phyloP scores from a whole-genome alignment of 352 stramenopile species.

The Pythium aquatile region DNA sequence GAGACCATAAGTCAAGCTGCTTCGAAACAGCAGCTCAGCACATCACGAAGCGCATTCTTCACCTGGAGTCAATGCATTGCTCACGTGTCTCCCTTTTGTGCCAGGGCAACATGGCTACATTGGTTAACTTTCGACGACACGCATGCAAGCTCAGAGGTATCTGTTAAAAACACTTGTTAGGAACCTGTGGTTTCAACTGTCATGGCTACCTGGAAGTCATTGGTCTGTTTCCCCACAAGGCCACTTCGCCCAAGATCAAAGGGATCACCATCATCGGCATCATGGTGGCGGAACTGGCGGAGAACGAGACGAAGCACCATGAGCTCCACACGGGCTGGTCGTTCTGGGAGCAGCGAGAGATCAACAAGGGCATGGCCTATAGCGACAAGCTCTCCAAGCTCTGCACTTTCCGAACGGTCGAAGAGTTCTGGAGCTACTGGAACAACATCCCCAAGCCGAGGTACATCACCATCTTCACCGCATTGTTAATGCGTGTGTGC shows the following conservation, averaged over 20 bases:
- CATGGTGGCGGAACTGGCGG: slow-evolving; percentile 23
- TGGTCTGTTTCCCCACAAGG: not conserved
- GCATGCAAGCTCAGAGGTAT: no score
- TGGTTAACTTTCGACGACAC: not conserved
- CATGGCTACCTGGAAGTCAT: slow-evolving; percentile 19
- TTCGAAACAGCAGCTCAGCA: not conserved
- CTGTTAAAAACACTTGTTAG: not conserved
- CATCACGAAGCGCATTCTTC: not conserved
- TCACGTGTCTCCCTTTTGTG: not conserved
- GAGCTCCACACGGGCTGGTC: slow-evolving; percentile 80
- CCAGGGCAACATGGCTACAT: not conserved
- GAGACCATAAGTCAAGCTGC: not conserved
- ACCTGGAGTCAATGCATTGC: no score
- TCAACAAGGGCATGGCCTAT: slow-evolving; percentile 79
- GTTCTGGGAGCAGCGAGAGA: slow-evolving; percentile 85
- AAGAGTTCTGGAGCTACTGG: slow-evolving; percentile 92
- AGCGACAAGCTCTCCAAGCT: slow-evolving; percentile 87
- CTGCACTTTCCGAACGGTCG: slow-evolving; percentile 81
- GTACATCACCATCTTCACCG: slow-evolving; percentile 20
- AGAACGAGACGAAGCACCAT: slow-evolving; percentile 59
- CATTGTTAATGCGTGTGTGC: not conserved
- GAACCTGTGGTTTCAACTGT: not conserved
- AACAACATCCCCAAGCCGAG: slow-evolving; percentile 90
- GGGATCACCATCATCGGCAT: slow-evolving; percentile 7
- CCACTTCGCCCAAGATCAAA: slow-evolving; percentile 11